A percentile compares a stretch with the other conserved stretches of the same genome.
Evolutionary conservation across 1,284 basidiomycete genomes (phyloP).

Genomic region (Phlebopus sp.): DNA sequence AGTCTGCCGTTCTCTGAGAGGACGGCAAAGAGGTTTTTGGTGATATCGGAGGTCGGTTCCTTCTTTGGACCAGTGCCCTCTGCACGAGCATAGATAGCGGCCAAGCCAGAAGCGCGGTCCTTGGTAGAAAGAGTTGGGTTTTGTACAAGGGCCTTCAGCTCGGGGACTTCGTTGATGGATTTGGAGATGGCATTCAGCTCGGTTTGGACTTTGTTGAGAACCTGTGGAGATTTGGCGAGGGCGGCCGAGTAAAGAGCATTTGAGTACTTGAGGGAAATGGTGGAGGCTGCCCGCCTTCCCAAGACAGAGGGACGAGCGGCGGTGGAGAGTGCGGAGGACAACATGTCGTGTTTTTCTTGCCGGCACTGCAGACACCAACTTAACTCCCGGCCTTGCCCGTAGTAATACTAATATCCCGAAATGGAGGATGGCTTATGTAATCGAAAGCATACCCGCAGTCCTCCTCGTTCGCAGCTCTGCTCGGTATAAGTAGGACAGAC

Average conservation of each 20-base stretch:
- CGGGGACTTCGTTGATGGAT: slow-evolving; percentile 62
- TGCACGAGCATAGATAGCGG: slow-evolving; percentile 60
- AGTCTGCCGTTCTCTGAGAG: slow-evolving; percentile 95
- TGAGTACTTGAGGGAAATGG: slow-evolving; percentile 89
- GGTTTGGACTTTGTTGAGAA: slow-evolving; percentile 76
- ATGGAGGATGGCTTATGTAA: background rate
- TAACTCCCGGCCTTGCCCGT: background rate
- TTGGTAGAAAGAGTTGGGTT: slow-evolving; percentile 88
- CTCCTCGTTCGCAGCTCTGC: background rate
- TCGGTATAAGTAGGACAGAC: too few species aligned
- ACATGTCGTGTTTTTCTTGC: slow-evolving; percentile 24
- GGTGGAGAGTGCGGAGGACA: slow-evolving; percentile 38
- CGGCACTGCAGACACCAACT: slow-evolving; percentile 3
- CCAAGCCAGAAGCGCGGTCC: slow-evolving; percentile 74
- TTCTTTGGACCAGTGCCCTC: slow-evolving; percentile 61
- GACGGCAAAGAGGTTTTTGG: slow-evolving; percentile 89
- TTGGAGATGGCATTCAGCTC: slow-evolving; percentile 76
- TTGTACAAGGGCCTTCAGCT: slow-evolving; percentile 68
- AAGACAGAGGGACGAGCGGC: slow-evolving; percentile 43
- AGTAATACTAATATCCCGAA: background rate
- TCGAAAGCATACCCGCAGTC: too few species aligned
- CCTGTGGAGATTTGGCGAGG: slow-evolving; percentile 77
- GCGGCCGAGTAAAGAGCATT: slow-evolving; percentile 93
- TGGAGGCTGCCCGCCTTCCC: slow-evolving; percentile 63
- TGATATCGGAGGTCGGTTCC: slow-evolving; percentile 77